phyloP scores from a whole-genome alignment of 2,329 filamentous ascomycete genomes.

The Penicillium rolfsii region DNA sequence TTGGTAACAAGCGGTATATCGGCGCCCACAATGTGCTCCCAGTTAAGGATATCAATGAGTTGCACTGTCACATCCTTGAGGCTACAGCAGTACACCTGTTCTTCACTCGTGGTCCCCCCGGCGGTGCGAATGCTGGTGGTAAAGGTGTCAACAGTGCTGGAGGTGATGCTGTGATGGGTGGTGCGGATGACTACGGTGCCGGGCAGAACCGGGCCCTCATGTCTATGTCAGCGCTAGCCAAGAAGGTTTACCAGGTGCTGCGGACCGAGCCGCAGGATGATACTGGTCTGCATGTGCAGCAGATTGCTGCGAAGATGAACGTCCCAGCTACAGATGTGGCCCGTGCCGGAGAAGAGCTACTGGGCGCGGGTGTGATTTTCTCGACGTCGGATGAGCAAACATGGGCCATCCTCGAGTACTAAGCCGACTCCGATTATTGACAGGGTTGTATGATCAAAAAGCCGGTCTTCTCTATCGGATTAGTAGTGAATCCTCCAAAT shows the following conservation, averaged over 20 bases:
- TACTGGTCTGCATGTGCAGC: conserved; percentile 81
- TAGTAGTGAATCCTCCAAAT: conserved; percentile 14
- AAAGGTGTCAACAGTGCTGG: conserved; percentile 47
- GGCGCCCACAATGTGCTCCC: conserved; percentile 79
- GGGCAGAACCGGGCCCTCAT: conserved; percentile 43
- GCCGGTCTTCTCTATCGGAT: conserved; percentile 24
- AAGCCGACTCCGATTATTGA: conserved; percentile 7
- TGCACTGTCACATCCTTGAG: conserved; percentile 90
- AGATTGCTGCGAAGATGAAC: conserved; percentile 68
- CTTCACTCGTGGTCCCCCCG: conserved; percentile 70
- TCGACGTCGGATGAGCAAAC: conserved; percentile 92
- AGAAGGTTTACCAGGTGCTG: conserved; percentile 72
- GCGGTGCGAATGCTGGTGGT: conserved; percentile 48
- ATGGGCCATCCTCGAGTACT: conserved; percentile 75
- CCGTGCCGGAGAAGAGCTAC: conserved; percentile 78
- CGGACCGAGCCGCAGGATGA: conserved; percentile 69
- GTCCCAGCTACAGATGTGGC: conserved; percentile 72
- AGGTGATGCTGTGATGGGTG: conserved; percentile 40
- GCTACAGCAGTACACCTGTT: conserved; percentile 85
- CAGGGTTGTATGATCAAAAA: neutral
- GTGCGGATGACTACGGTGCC: conserved; percentile 36
- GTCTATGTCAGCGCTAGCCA: conserved; percentile 60
- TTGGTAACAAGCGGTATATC: conserved; percentile 81
- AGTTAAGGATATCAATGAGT: conserved; percentile 84
- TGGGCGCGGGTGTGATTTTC: conserved; percentile 75